Conservation (phyloP, 202 grass and related monocot species). For the Thinopyrum obtusiflorum region DNA sequence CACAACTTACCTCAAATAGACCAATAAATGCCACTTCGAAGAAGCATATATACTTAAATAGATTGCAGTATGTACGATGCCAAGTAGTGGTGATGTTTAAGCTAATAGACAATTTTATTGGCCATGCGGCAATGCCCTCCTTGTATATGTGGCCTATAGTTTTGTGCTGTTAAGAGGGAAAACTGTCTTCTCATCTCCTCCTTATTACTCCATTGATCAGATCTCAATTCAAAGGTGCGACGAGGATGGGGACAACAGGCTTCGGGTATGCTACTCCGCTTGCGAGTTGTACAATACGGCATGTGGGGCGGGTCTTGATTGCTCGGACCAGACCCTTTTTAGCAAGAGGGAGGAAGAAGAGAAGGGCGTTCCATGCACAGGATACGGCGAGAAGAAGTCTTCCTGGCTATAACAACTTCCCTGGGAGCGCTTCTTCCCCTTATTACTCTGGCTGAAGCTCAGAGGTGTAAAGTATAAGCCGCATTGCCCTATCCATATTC, state of each 20-base stretch:
- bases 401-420: conserved; percentile 68
- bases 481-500: conserved; percentile 34
- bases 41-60: background rate
- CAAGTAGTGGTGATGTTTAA: background rate
- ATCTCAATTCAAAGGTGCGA: conserved; percentile 97
- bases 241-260: conserved; percentile 89
- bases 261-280: conserved; percentile 93
- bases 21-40: background rate
- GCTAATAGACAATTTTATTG: background rate
- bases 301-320: conserved; percentile 87
- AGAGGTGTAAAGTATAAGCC: conserved; percentile 66
- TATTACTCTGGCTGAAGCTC: conserved; percentile 24
- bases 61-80: background rate
- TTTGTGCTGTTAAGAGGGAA: background rate
- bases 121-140: background rate
- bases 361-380: conserved; percentile 75
- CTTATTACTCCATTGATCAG: conserved; percentile 36
- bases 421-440: conserved; percentile 34
- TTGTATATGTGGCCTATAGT: background rate
- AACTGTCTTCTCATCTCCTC: background rate
- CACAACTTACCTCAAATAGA: background rate
- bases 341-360: conserved; percentile 93
- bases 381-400: conserved; percentile 82
- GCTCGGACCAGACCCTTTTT: conserved; percentile 96
- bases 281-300: conserved; percentile 83